Evolutionary conservation across 768 basidiomycete species (phyloP), one percentile per base, ranked within the genome.

Genomic region (Candolleomyces eurysporus): DNA sequence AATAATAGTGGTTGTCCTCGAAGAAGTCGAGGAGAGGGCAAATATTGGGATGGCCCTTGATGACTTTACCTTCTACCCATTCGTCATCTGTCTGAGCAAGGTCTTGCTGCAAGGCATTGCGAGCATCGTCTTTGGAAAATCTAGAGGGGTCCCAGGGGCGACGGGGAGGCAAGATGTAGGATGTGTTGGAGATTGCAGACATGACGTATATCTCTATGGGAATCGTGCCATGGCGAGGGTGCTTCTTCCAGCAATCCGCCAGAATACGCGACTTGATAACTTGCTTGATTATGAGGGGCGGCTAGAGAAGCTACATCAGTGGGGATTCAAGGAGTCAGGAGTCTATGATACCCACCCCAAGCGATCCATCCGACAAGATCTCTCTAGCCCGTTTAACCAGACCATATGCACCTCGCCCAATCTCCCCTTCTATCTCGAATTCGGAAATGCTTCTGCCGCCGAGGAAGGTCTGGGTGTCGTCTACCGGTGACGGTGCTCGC

Each of bases 171-270:
- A 96, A 79, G 26, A 87, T 80, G 73, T 93, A 93, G 26, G 87
- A 81, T 4, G 86, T 91, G 64, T 89, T 84, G 52, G 92, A 94
- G 73, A 94, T 89, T 51, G 91, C 86, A 61, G 91, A 92, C 92
- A 94, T 91, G 70, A 94, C 92, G 71, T 91, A 92, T 26, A 96
- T 96, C 77, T 99, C 97, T 78, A 98, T 96, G 16, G 97, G 96
- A 68, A 98, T 97, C 8, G 97, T 97, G 60, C 96, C 96, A 72
- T 92, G 85, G 63, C 89, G 86, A 48, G 92, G 91, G 72, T 99
- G 96, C 69, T 92, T 92, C 79, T 98, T 98, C 97, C 97, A 99
- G 74, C 96, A 98, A 77, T 99, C 96, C 32, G 96, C 96, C 57
- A 99, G 84, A 62, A 99, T 99, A 56, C 97, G 91, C 51, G 93